Evolutionary conservation across 2,329 filamentous ascomycete genomes (phyloP), one percentile per base, ranked within the genome.

Genomic region (Arthrobotrys iridis): DNA sequence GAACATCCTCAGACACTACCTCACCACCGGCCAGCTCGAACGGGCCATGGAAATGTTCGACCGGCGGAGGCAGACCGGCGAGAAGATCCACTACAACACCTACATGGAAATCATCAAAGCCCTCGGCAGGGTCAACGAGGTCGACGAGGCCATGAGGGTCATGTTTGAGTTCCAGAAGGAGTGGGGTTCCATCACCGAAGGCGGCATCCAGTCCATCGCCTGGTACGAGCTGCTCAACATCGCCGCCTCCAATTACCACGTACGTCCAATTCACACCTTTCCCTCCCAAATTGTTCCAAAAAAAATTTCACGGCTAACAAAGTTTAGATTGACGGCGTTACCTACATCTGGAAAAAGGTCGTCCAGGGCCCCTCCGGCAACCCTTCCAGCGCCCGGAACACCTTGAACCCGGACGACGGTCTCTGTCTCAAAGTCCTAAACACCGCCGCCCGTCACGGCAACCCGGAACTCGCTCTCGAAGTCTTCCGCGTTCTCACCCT

Each of bases 11-110:
- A 83, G 92, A 7, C 93, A 92, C 0, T 83, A 96, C 72, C 84
- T 98, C 35, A 87, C 93, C 18, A 93, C 97, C 79, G 88, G 89
- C 0, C 90, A 96, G 79, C 89, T 92, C 77, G 95, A 98, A 82
- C 84, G 93, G 77, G 93, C 93, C 0, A 84, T 96, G 70, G 85
- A 87, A 41, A 77, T 78, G 46, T 76, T 80, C 46, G 65, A 76
- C 28, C 58, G 74, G 7, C 65, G 77, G 55, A 67, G 70, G 35
- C 84, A 87, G 59, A 88, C 88, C 77, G 82, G 97, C 43, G 89
- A 92, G 37, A 83, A 86, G 20, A 88, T 97, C 86, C 83, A 88
- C 43, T 83, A 84, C 59, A 84, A 87, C 55, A 84, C 97, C 5
- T 90, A 90, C 79, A 91, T 93, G 79, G 86, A 94, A 73, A 89